A percentile compares a stretch with the other conserved stretches of the same genome.
Evolutionary conservation across 441 rosid genomes (phyloP).

Genomic region (Raphanus hybrid): DNA sequence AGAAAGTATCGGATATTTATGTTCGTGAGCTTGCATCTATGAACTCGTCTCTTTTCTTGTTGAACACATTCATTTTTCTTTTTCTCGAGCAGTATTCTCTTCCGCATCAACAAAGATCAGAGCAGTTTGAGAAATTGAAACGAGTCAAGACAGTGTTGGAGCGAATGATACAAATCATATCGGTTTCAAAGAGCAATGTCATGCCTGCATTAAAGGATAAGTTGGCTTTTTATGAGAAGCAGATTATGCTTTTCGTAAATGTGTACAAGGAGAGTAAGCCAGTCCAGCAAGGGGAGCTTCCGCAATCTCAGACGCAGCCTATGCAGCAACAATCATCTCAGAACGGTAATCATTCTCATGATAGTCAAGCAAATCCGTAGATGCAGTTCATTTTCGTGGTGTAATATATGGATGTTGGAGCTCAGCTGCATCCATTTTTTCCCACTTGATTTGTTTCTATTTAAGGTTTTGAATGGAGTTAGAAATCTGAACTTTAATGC

Average conservation of each 20-base stretch:
- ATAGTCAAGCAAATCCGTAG: conserved; percentile 73
- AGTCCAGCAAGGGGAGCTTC: conserved; percentile 71
- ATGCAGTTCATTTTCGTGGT: conserved; percentile 46
- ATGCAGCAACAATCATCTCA: conserved; percentile 72
- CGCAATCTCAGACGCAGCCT: conserved; percentile 64
- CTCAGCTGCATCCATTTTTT: conserved; percentile 5
- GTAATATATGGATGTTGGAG: background rate
- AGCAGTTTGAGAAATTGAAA: conserved; percentile 77
- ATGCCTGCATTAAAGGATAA: conserved; percentile 63
- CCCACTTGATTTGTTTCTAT: background rate
- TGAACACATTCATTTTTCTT: conserved; percentile 13
- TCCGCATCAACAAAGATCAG: conserved; percentile 73
- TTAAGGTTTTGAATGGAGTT: background rate
- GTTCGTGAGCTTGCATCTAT: conserved; percentile 22
- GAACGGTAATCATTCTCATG: conserved; percentile 64
- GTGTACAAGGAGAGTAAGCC: conserved; percentile 63
- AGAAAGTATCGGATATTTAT: conserved; percentile 25
- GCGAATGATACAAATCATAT: conserved; percentile 59
- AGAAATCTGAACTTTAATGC: background rate
- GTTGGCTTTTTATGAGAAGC: conserved; percentile 65
- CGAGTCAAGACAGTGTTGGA: conserved; percentile 67
- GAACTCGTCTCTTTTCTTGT: conserved; percentile 26
- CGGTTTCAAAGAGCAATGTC: conserved; percentile 60
- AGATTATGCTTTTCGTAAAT: conserved; percentile 44
- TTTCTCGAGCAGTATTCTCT: conserved; percentile 60